These are phyloP conservation scores for Pythium folliculosum DNA, from an alignment of 352 stramenopile genomes.

Conservation along the genomic window DNA sequence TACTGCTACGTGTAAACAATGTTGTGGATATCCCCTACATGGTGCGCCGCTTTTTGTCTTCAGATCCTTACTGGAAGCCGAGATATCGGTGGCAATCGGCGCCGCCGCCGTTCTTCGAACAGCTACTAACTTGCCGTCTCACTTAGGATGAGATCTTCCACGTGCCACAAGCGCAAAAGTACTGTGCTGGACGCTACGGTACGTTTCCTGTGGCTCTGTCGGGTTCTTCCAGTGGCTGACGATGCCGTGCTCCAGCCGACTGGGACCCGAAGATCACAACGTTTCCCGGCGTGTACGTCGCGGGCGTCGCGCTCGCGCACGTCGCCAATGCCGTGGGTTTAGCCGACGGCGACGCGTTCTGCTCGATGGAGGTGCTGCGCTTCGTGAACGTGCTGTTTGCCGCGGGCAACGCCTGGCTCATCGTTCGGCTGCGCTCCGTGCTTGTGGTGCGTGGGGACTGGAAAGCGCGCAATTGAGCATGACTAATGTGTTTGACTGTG, in stretches of 20 bases:
- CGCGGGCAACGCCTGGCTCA: conserved; percentile 51
- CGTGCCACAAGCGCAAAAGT: conserved; percentile 77
- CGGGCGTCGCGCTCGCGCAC: conserved; percentile 48
- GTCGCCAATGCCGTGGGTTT: conserved; percentile 14
- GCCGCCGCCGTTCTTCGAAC: background rate
- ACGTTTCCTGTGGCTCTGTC: conserved; percentile 12
- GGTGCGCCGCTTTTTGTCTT: conserved; percentile 31
- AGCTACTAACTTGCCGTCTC: background rate
- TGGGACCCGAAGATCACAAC: conserved; percentile 94
- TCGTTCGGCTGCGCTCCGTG: conserved; percentile 47
- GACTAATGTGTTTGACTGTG: background rate
- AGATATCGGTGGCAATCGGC: conserved; percentile 7
- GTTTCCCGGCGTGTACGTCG: conserved; percentile 87
- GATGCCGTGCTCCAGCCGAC: conserved; percentile 38
- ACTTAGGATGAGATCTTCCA: conserved; percentile 87
- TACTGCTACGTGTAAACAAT: conserved; percentile 43
- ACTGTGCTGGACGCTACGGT: conserved; percentile 75
- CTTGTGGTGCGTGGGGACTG: conserved; percentile 29
- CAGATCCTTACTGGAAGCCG: background rate
- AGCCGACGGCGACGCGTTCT: conserved; percentile 33
- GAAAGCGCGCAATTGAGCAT: background rate
- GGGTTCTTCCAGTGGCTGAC: background rate
- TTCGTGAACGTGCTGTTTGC: conserved; percentile 84
- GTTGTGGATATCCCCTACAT: conserved; percentile 59
- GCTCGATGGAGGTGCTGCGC: conserved; percentile 63